Percentiles rank a stretch among this genome's conserved stretches.
Conservation (phyloP, 768 basidiomycete genomes). For the Myochromella boudieri region DNA sequence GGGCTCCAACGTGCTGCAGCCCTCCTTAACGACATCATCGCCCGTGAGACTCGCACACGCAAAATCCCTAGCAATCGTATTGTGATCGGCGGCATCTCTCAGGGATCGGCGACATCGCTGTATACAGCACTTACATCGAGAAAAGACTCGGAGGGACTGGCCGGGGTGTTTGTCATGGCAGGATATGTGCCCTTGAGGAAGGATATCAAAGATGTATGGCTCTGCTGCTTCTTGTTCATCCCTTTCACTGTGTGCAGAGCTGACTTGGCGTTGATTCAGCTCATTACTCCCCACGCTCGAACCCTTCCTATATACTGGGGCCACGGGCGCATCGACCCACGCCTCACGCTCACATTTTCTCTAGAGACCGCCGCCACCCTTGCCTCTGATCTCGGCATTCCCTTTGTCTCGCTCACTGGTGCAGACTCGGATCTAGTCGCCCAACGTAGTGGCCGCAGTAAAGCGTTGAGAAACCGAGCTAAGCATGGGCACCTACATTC, state of each 20-base stretch:
- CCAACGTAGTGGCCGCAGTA: no score
- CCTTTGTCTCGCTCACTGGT: no score
- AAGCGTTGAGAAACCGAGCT: no score
- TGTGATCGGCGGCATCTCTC: constrained; percentile 74
- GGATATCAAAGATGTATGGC: constrained; percentile 53
- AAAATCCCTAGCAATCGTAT: constrained; percentile 59
- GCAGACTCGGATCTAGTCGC: no score
- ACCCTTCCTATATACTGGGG: constrained; percentile 74
- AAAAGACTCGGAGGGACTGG: constrained; percentile 53
- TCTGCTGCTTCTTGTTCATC: constrained; percentile 6
- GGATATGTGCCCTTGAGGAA: constrained; percentile 60
- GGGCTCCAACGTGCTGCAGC: constrained; percentile 48
- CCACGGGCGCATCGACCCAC: constrained; percentile 63
- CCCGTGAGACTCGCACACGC: constrained; percentile 50
- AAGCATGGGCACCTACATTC: no score
- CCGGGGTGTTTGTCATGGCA: constrained; percentile 58
- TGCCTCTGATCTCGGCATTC: constrained; percentile 45
- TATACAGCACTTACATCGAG: constrained; percentile 53
- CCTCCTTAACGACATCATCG: constrained; percentile 56
- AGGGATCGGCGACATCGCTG: constrained; percentile 63
- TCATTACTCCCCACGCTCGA: constrained; percentile 44
- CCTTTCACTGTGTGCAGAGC: neutral
- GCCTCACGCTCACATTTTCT: constrained; percentile 53
- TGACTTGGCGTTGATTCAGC: constrained; percentile 33
- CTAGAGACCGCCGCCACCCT: constrained; percentile 47